Evolutionary conservation across 148 eudicot genomes (phyloP).

Genomic region (Bassia scoparia): DNA sequence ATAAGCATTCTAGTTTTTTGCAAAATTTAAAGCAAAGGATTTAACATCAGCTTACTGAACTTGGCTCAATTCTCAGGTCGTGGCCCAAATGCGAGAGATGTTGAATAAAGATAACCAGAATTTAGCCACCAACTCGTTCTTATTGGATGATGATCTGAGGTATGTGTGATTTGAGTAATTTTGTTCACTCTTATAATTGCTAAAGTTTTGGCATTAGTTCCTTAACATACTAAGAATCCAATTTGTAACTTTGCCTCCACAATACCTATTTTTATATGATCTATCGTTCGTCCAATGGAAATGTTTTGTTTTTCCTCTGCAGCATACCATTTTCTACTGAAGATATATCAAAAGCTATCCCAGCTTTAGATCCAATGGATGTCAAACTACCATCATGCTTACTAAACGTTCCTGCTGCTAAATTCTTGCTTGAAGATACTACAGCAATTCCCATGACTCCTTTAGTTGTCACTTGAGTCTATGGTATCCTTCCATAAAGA

Average conservation of each 20-base stretch:
- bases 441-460: slow-evolving; percentile 10
- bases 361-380: slow-evolving; percentile 65
- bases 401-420: slow-evolving; percentile 63
- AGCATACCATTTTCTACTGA: slow-evolving; percentile 97
- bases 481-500: background rate
- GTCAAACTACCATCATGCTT: slow-evolving; percentile 59
- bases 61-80: slow-evolving; percentile 56
- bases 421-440: slow-evolving; percentile 48
- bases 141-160: slow-evolving; percentile 98
- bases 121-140: slow-evolving; percentile 82
- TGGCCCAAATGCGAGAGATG: slow-evolving; percentile 91
- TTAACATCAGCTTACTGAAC: slow-evolving; percentile 4
- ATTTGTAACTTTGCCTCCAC: too few relatives aligned
- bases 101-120: slow-evolving; percentile 85
- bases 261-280: too few relatives aligned
- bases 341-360: slow-evolving; percentile 93
- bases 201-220: background rate
- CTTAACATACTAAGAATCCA: too few relatives aligned
- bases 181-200: background rate
- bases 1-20: background rate
- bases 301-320: slow-evolving; percentile 22
- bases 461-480: background rate
- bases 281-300: too few relatives aligned
- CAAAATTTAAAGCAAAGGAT: background rate
- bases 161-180: slow-evolving; percentile 14